Conservation (phyloP, 805 yeast species). For the Candida orba region DNA sequence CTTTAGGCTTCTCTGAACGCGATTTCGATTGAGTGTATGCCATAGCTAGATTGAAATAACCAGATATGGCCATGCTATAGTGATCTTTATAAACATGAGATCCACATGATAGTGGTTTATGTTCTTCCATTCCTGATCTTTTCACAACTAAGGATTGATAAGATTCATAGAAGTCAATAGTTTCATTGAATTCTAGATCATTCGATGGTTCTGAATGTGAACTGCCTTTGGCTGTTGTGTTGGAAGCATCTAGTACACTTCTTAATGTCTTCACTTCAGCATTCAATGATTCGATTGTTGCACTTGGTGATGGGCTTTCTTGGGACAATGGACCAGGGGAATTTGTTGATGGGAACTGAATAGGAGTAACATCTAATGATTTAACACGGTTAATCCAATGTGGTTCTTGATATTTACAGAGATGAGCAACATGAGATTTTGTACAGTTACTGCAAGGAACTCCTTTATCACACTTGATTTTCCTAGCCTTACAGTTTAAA, state of each 20-base stretch:
- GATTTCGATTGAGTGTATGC: conserved; percentile 10
- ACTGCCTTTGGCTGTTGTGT: background rate
- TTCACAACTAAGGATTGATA: conserved; percentile 17
- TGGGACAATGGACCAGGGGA: too few relatives aligned
- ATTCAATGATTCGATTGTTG: background rate
- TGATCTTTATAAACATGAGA: conserved; percentile 19
- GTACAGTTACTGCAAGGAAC: conserved; percentile 32
- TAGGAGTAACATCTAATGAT: conserved; percentile 9
- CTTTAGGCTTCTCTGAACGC: conserved; percentile 3
- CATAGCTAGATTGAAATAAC: conserved; percentile 17
- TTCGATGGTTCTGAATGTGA: background rate
- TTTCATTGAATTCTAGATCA: conserved; percentile 7
- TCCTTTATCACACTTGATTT: conserved; percentile 36
- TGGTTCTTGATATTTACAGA: conserved; percentile 22
- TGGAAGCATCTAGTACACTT: background rate
- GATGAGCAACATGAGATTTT: conserved; percentile 23
- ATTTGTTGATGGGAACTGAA: too few relatives aligned
- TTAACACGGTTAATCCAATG: conserved; percentile 21
- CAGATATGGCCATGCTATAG: conserved; percentile 15
- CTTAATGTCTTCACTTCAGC: conserved; percentile 2
- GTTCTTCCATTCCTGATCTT: conserved; percentile 23
- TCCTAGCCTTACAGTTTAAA: conserved; percentile 30
- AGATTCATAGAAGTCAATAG: conserved; percentile 15
- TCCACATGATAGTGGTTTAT: conserved; percentile 18
- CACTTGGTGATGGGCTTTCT: too few relatives aligned